These are phyloP conservation scores for Pinus albicaulis DNA, from an alignment of 75 land plant species.

Conservation along the genomic window DNA sequence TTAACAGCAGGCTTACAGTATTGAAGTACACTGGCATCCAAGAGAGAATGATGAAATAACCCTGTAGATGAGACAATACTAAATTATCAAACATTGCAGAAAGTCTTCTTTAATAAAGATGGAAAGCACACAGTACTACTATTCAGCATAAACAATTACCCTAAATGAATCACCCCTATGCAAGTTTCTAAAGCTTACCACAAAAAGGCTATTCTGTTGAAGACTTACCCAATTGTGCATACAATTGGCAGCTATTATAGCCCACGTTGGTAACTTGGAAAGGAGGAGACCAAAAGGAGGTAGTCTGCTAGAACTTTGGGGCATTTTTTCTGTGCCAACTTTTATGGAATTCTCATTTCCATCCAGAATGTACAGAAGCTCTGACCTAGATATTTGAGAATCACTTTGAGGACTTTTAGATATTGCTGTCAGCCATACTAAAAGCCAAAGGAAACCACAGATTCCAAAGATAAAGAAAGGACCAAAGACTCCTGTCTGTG, in stretches of 20 bases:
- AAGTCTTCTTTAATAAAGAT: background rate
- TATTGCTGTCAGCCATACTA: slow-evolving; percentile 62
- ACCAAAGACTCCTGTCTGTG: slow-evolving; percentile 69
- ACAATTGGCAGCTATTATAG: slow-evolving; percentile 79
- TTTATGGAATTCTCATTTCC: slow-evolving; percentile 8
- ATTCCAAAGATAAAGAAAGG: slow-evolving; percentile 90
- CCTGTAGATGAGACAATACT: slow-evolving; percentile 46
- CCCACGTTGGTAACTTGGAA: slow-evolving; percentile 89
- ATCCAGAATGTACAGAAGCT: slow-evolving; percentile 55
- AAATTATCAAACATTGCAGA: background rate
- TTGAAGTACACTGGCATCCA: slow-evolving; percentile 99
- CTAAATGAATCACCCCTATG: background rate
- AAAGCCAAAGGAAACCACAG: slow-evolving; percentile 79
- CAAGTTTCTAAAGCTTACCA: background rate
- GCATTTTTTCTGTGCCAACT: slow-evolving; percentile 11
- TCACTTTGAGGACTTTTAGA: slow-evolving; percentile 66
- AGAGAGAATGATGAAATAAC: slow-evolving; percentile 88
- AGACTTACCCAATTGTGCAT: slow-evolving; percentile 93
- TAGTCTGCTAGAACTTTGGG: slow-evolving; percentile 16
- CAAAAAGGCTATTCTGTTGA: slow-evolving; percentile 1
- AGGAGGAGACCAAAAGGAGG: slow-evolving; percentile 84
- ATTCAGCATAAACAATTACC: background rate
- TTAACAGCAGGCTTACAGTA: slow-evolving; percentile 37
- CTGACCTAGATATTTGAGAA: slow-evolving; percentile 62
- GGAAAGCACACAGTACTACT: background rate